A percentile compares a stretch with the other conserved stretches of the same genome.
phyloP scores from a whole-genome alignment of 768 basidiomycete genomes.

The Royoungia palumana region DNA sequence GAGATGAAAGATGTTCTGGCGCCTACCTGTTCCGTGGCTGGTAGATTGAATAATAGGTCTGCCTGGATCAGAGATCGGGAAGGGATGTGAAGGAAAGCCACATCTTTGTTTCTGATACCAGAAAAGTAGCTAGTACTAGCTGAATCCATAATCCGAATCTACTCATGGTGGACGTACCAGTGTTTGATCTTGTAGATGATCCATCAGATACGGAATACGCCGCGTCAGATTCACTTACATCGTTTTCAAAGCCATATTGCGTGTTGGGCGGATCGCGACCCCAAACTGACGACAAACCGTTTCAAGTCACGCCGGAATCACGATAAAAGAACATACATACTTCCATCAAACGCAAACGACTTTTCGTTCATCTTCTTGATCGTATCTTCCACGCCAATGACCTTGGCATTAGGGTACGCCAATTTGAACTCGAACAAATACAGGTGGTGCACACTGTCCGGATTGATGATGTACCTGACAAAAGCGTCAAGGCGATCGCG shows the following conservation, averaged over 20 bases:
- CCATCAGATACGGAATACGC: neutral
- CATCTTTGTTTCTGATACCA: slow-evolving; percentile 72
- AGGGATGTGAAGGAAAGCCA: slow-evolving; percentile 73
- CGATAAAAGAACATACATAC: slow-evolving; percentile 34
- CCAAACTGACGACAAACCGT: slow-evolving; percentile 43
- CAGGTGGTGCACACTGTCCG: slow-evolving; percentile 57
- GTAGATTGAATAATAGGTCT: slow-evolving; percentile 82
- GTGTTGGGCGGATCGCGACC: slow-evolving; percentile 61
- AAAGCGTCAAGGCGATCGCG: neutral
- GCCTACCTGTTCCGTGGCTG: slow-evolving; percentile 67
- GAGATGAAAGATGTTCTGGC: neutral
- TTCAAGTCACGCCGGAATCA: neutral
- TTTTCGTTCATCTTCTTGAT: slow-evolving; percentile 50
- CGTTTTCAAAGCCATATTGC: slow-evolving; percentile 76
- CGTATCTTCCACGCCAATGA: slow-evolving; percentile 64
- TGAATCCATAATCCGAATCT: neutral
- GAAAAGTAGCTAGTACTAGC: slow-evolving; percentile 54
- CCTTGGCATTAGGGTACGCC: slow-evolving; percentile 66
- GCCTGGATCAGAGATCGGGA: slow-evolving; percentile 76
- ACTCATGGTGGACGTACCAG: slow-evolving; percentile 34
- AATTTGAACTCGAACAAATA: slow-evolving; percentile 63
- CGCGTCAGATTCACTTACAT: slow-evolving; percentile 35
- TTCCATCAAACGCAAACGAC: slow-evolving; percentile 58
- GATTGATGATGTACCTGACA: slow-evolving; percentile 54
- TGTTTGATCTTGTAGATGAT: slow-evolving; percentile 42